Evolutionary conservation across 371 early-diverging fungal genomes (phyloP).

Genomic region (Mortierella sp.): DNA sequence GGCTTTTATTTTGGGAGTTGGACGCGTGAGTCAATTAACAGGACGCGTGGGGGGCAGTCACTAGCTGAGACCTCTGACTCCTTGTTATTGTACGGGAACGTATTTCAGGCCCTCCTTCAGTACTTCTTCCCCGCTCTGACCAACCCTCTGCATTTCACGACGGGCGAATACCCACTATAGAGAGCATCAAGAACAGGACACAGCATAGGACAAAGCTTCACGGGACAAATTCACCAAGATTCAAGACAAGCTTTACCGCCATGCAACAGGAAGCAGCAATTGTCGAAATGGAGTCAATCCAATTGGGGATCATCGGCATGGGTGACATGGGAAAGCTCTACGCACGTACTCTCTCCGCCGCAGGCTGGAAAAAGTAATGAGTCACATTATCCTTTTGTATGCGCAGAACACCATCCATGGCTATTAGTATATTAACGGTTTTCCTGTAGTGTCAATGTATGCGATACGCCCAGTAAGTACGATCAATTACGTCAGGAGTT

Average conservation of each 20-base stretch:
- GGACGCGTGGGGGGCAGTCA: no score
- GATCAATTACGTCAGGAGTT: slow-evolving; percentile 73
- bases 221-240: not conserved
- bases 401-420: no score
- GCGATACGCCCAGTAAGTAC: slow-evolving; percentile 84
- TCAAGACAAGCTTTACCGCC: no score
- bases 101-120: no score
- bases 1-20: no score
- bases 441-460: slow-evolving; percentile 78
- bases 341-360: slow-evolving; percentile 73
- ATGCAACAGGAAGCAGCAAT: slow-evolving; percentile 1
- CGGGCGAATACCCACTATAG: no score
- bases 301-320: slow-evolving; percentile 84
- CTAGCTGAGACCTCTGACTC: no score
- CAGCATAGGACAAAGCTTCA: not conserved
- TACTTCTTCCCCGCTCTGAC: not conserved
- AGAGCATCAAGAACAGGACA: not conserved
- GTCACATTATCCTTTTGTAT: not conserved
- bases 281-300: slow-evolving; percentile 66
- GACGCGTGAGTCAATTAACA: no score
- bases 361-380: slow-evolving; percentile 87
- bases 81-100: no score
- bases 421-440: no score
- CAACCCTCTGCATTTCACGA: not conserved
- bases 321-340: slow-evolving; percentile 97